Conservation (phyloP, 495 filamentous ascomycete species). For the Penicillium fimorum region DNA sequence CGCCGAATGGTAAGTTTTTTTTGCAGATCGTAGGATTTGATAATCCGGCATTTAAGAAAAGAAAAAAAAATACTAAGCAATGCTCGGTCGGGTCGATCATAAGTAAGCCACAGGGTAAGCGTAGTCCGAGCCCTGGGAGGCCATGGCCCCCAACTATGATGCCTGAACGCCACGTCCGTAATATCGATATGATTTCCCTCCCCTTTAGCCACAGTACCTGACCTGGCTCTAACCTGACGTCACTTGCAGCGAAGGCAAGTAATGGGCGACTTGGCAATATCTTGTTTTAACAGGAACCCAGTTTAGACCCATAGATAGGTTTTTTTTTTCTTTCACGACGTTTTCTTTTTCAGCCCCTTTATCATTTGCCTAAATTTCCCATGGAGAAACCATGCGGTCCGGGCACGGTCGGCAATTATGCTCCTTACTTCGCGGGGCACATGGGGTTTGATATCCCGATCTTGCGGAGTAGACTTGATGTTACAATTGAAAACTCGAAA, state of each 20-base stretch:
- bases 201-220: slow-evolving; percentile 7
- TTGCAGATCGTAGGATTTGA: slow-evolving; percentile 4
- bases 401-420: slow-evolving; percentile 7
- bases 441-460: slow-evolving; percentile 8
- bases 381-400: slow-evolving; percentile 25
- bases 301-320: neutral
- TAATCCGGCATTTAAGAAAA: slow-evolving; percentile 2
- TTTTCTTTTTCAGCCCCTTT: neutral
- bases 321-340: neutral
- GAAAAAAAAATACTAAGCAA: neutral
- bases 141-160: slow-evolving; percentile 15
- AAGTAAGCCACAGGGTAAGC: slow-evolving; percentile 15
- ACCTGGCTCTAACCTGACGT: slow-evolving; percentile 10
- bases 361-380: neutral
- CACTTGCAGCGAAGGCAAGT: neutral
- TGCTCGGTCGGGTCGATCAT: no score
- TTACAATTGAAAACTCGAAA: slow-evolving; percentile 19
- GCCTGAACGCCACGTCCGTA: slow-evolving; percentile 31
- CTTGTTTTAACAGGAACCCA: neutral
- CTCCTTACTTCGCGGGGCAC: slow-evolving; percentile 28
- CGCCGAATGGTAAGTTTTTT: neutral
- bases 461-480: slow-evolving; percentile 15
- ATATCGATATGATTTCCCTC: slow-evolving; percentile 10
- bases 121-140: slow-evolving; percentile 13
- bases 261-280: neutral